phyloP scores from a whole-genome alignment of 495 filamentous ascomycete genomes.

The Penicillium chermesinum region DNA sequence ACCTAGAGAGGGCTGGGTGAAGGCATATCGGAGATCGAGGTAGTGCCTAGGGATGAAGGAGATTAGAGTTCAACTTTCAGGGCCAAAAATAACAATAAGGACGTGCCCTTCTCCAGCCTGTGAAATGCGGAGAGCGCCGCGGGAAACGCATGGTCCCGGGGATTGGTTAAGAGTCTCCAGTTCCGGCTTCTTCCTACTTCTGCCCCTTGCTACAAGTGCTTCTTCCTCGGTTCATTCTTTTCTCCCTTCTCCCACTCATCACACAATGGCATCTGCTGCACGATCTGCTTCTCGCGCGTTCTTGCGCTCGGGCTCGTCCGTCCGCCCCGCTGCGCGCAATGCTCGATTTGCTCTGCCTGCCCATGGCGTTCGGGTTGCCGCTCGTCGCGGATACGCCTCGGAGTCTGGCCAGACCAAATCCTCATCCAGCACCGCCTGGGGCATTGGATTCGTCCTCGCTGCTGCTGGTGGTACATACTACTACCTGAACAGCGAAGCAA shows the following conservation, averaged over 20 bases:
- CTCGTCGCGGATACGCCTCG: slow-evolving; percentile 73
- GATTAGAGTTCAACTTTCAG: too few species aligned
- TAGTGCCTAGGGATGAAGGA: too few species aligned
- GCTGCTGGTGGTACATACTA: slow-evolving; percentile 68
- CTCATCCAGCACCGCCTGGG: slow-evolving; percentile 42
- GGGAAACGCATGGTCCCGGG: neutral
- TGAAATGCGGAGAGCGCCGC: neutral
- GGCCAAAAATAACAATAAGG: neutral
- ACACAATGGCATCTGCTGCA: slow-evolving; percentile 54
- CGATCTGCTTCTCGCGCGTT: slow-evolving; percentile 47
- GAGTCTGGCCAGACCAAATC: slow-evolving; percentile 52
- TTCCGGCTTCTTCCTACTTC: slow-evolving; percentile 8
- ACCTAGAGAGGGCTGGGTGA: too few species aligned
- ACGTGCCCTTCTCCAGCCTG: neutral
- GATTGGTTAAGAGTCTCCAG: neutral
- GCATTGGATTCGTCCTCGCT: slow-evolving; percentile 49
- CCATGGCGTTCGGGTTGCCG: slow-evolving; percentile 58
- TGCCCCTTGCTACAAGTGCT: slow-evolving; percentile 5
- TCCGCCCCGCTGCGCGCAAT: slow-evolving; percentile 48
- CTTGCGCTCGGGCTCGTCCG: slow-evolving; percentile 44
- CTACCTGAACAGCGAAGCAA: slow-evolving; percentile 54
- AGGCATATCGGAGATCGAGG: too few species aligned
- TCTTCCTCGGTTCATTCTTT: slow-evolving; percentile 12
- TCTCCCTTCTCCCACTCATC: slow-evolving; percentile 4
- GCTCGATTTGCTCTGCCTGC: slow-evolving; percentile 56